phyloP scores from a whole-genome alignment of 176 grass and related monocot genomes.

The Bothriochloa decipiens region DNA sequence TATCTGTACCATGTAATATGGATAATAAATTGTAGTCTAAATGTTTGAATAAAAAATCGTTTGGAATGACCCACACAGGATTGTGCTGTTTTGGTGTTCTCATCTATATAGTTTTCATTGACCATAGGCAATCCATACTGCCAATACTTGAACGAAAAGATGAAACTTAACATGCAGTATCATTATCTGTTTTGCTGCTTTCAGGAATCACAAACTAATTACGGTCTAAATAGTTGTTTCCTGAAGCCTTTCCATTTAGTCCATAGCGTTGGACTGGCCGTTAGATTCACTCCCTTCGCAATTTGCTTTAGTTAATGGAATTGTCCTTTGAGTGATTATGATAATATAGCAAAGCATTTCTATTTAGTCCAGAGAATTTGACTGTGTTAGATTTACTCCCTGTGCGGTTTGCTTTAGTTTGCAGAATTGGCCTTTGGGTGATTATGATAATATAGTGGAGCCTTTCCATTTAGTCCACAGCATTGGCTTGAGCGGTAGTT shows the following conservation, averaged over 20 bases:
- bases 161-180: not conserved
- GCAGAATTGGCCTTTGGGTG: not conserved
- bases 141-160: conserved; percentile 2
- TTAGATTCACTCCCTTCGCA: not conserved
- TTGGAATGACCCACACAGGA: not conserved
- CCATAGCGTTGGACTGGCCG: not conserved
- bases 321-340: conserved; percentile 1
- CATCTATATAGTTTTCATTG: not conserved
- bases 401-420: not conserved
- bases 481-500: not conserved
- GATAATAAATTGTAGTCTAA: conserved; percentile 42
- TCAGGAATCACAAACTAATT: not conserved
- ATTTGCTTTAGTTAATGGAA: not conserved
- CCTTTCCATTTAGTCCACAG: conserved; percentile 12
- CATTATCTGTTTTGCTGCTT: not conserved
- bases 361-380: conserved; percentile 6
- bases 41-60: conserved; percentile 4
- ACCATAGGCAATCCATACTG: not conserved
- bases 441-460: not conserved
- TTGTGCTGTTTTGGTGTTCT: not conserved
- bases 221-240: not conserved
- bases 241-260: conserved; percentile 1
- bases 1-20: conserved; percentile 49
- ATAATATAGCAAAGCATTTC: not conserved
- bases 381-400: not conserved